Base-by-base conservation (phyloP, 2,329 filamentous ascomycete genomes). In the Aspergillus pseudonomiae region DNA sequence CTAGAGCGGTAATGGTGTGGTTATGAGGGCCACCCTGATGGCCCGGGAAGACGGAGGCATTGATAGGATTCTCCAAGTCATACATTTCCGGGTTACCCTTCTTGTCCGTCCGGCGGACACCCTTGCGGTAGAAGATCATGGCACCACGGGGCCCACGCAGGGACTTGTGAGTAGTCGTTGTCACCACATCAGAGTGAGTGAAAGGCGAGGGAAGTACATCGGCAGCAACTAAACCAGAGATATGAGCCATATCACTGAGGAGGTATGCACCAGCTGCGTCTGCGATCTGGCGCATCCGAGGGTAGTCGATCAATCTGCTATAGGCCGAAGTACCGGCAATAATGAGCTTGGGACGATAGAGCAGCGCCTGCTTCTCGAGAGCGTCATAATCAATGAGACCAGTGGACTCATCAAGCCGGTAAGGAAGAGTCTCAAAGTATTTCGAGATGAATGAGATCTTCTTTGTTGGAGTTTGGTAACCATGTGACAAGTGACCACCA, bases 101-200 rank as follows among this genome's bases (percentile, higher is more conserved):
- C 87, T 97, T 97, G 77, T 98, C 92, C 60, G 91, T 91, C 75
- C 91, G 93, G 75, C 94, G 91, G 66, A 97, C 90, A 68, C 95
- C 95, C 85, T 96, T 97, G 82, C 95, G 92, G 89, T 94, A 99
- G 88, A 99, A 99, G 84, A 99, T 99, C 95, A 99, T 99, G 78
- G 95, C 95, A 76, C 95, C 95, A 79, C 95, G 93, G 64, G 95
- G 95, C 64, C 95, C 95, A 81, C 95, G 93, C 72, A 99, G 91
- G 61, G 94, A 97, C 88, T 99, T 99, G 89, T 99, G 95, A 54
- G 95, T 99, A 67, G 95, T 99, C 67, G 95, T 99, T 67, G 95
- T 99, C 73, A 99, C 95, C 63, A 99, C 91, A 78, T 99, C 95
- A 70, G 95, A 94, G 80, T 96, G 85, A 68, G 88, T 85, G 84